Conservation (phyloP, 108 stramenopile genomes). For the Cylindrotheca fusiformis region DNA sequence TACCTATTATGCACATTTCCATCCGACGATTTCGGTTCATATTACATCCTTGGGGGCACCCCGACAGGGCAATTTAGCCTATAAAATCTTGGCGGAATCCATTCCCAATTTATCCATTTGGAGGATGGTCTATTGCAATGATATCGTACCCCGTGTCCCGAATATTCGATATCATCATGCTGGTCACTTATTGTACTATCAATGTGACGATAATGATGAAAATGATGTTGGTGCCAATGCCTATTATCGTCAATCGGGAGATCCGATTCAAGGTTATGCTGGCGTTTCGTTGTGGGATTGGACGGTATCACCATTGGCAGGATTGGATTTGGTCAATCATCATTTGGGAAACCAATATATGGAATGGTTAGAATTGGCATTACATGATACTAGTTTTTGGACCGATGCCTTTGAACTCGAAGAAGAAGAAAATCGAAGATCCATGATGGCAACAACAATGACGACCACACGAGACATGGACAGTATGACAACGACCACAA, state of each 20-base stretch:
- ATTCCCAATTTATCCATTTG: slow-evolving; percentile 8
- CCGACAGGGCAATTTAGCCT: slow-evolving; percentile 10
- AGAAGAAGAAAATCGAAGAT: not conserved
- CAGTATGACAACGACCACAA: not conserved
- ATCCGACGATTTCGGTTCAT: not conserved
- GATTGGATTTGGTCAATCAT: not conserved
- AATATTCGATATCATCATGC: slow-evolving; percentile 6
- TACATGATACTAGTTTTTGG: not conserved
- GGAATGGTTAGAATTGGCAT: not conserved
- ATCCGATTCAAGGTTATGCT: not conserved
- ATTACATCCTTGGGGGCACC: slow-evolving; percentile 9
- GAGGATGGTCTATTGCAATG: slow-evolving; percentile 7
- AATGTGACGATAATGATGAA: not conserved
- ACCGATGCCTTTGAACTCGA: not conserved
- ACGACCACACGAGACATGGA: not conserved
- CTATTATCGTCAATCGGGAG: not conserved
- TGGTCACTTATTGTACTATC: slow-evolving; percentile 11
- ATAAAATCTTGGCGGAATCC: not conserved
- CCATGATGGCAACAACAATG: not conserved
- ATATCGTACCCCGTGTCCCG: slow-evolving; percentile 7
- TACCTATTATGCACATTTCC: slow-evolving; percentile 12
- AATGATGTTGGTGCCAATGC: not conserved
- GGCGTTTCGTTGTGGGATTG: not conserved
- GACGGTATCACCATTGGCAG: not conserved
- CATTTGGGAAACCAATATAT: not conserved